Evolutionary conservation across 2,329 filamentous ascomycete genomes (phyloP), one percentile per base, ranked within the genome.

Genomic region (Tympanopsis confertula): DNA sequence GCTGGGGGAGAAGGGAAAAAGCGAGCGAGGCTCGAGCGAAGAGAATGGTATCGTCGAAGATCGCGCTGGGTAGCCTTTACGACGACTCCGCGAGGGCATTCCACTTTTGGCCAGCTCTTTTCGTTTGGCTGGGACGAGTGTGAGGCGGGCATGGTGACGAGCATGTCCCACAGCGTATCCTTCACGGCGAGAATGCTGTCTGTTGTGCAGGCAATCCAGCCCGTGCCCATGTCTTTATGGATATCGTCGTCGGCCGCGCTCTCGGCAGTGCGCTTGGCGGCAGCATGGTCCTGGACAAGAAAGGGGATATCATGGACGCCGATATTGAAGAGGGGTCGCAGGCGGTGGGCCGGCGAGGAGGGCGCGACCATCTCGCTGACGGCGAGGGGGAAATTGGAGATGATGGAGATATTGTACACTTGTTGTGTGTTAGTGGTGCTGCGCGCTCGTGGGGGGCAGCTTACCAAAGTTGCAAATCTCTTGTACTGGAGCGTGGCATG

Each of bases 181-280:
- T 96, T 96, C 58, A 86, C 82, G 35, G 77, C 78, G 13, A 98
- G 70, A 41, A 98, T 91, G 51, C 84, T 89, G 60, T 98, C 91
- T 2, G 89, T 96, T 3, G 89, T 95, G 57, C 88, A 95, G 12
- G 89, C 91, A 41, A 94, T 80, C 87, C 88, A 98, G 28, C 87
- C 84, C 13, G 70, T 61, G 20, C 68, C 68, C 18, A 60, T 54
- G 30, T 74, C 68, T 18, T 66, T 69, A 24, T 60, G 57, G 13
- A 58, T 51, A 10, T 56, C 54, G 30, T 54, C 54, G 35, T 58
- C 54, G 40, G 47, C 35, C 32, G 61, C 55, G 30, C 49, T 51
- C 22, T 56, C 51, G 35, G 44, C 56, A 33, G 26, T 52, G 44
- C 50, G 56, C 51, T 62, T 65, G 35, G 58, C 58, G 2, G 62